phyloP scores from a whole-genome alignment of 2,329 filamentous ascomycete species.

The Cladosporium austrohemisphaericum region DNA sequence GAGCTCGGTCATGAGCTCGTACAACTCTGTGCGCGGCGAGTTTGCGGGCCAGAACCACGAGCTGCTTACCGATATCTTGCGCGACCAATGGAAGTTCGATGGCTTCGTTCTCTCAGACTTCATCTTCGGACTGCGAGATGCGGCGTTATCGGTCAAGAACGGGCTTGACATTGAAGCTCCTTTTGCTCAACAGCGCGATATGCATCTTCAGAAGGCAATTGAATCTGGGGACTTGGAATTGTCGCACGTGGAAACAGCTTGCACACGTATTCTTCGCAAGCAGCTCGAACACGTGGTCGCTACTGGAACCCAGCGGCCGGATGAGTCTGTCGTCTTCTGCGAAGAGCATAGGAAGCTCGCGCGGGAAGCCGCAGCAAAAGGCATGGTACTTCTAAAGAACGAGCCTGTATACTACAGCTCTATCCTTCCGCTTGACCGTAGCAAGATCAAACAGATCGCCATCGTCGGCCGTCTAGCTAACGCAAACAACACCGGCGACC shows the following conservation, averaged over 20 bases:
- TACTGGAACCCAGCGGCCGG: neutral
- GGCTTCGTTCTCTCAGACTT: slow-evolving; percentile 20
- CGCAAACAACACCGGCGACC: slow-evolving; percentile 17
- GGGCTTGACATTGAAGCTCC: slow-evolving; percentile 21
- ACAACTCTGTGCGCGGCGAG: slow-evolving; percentile 20
- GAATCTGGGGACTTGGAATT: slow-evolving; percentile 6
- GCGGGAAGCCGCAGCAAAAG: slow-evolving; percentile 16
- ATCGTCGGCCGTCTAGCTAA: slow-evolving; percentile 19
- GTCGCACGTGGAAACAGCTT: slow-evolving; percentile 8
- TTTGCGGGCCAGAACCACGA: slow-evolving; percentile 19
- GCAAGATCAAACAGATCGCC: slow-evolving; percentile 8
- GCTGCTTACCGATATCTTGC: slow-evolving; percentile 18
- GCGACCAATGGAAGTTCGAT: slow-evolving; percentile 19
- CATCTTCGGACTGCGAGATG: slow-evolving; percentile 18
- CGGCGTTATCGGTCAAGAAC: slow-evolving; percentile 18
- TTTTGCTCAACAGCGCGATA: slow-evolving; percentile 15
- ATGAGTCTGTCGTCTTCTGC: slow-evolving; percentile 15
- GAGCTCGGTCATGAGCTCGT: slow-evolving; percentile 17
- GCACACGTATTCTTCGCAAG: slow-evolving; percentile 12
- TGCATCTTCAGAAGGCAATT: slow-evolving; percentile 8
- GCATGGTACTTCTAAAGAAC: slow-evolving; percentile 23
- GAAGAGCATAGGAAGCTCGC: slow-evolving; percentile 18
- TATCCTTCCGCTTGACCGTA: slow-evolving; percentile 2
- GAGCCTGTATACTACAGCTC: neutral
- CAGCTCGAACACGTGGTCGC: slow-evolving; percentile 2